Conservation (phyloP, 768 basidiomycete genomes). For the Strobilomyces dryophilus region DNA sequence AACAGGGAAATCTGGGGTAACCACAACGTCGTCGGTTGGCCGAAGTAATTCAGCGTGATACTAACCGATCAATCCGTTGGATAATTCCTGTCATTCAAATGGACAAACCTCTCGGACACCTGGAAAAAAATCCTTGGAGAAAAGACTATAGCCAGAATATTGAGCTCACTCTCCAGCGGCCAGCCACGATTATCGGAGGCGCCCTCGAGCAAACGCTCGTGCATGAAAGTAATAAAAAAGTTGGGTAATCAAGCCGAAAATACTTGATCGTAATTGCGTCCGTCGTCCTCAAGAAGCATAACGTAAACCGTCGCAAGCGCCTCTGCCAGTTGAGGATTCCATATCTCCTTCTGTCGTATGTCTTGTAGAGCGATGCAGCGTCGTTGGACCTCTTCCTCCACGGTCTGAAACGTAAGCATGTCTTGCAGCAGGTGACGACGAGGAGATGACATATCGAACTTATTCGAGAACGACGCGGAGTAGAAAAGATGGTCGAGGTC, state of each 20-base stretch:
- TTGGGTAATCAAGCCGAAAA: constrained; percentile 38
- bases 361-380: constrained; percentile 43
- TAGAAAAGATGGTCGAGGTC: constrained; percentile 31
- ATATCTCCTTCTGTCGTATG: constrained; percentile 36
- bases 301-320: constrained; percentile 51
- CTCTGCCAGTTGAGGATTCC: constrained; percentile 37
- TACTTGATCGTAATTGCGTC: constrained; percentile 46
- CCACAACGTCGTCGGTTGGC: constrained; percentile 29
- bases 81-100: constrained; percentile 25
- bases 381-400: constrained; percentile 42
- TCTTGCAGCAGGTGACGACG: constrained; percentile 33
- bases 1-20: constrained; percentile 44
- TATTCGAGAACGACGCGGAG: constrained; percentile 39
- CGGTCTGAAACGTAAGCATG: constrained; percentile 26
- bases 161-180: constrained; percentile 45
- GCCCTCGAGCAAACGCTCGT: constrained; percentile 36
- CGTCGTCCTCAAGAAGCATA: constrained; percentile 56
- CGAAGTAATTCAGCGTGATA: constrained; percentile 41
- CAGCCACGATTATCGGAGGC: constrained; percentile 40
- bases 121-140: constrained; percentile 35
- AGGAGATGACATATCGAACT: constrained; percentile 47
- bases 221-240: constrained; percentile 40
- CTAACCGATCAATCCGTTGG: constrained; percentile 29
- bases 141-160: constrained; percentile 43
- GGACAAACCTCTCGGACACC: constrained; percentile 7